Base-by-base conservation (phyloP, 2,329 filamentous ascomycete species). In the Colletotrichum sp. region DNA sequence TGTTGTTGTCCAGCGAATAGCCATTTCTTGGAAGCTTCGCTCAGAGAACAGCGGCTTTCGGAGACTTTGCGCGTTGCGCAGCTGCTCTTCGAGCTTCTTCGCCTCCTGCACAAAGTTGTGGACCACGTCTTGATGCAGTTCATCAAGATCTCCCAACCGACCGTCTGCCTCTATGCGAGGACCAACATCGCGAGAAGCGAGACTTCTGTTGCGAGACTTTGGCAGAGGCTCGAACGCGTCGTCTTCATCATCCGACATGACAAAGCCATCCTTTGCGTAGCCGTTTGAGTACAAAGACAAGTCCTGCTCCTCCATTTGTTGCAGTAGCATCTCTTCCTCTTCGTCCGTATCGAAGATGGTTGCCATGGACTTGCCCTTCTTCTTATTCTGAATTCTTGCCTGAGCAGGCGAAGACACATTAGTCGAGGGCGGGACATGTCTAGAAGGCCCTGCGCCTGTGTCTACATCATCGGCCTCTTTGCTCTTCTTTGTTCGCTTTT, bases 11-110 rank as follows among this genome's bases (percentile, higher is more conserved):
- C 94, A 94, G 39, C 88, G 84, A 66, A 95, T 91, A 15, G 91
- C 93, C 93, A 97, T 96, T 78, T 93, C 90, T 44, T 93, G 91
- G 67, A 96, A 89, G 16, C 95, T 88, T 27, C 88, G 88, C 76
- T 95, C 93, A 0, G 91, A 92, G 81, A 97, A 97, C 1, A 93
- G 86, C 6, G 90, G 88, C 27, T 87, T 86, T 11, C 91, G 89
- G 36, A 94, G 83, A 6, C 87, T 86, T 67, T 91, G 90, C 28
- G 87, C 86, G 77, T 91, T 90, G 79, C 93, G 90, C 28, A 96
- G 86, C 2, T 88, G 85, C 79, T 93, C 91, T 79, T 93, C 91
- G 19, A 91, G 71, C 25, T 84, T 83, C 79, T 90, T 92, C 1
- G 93, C 94, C 61, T 91, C 88, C 1, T 85, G 82, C 27, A 95